These are phyloP conservation scores for Salix viminalis DNA, from an alignment of 345 rosid genomes.

Conservation along the genomic window DNA sequence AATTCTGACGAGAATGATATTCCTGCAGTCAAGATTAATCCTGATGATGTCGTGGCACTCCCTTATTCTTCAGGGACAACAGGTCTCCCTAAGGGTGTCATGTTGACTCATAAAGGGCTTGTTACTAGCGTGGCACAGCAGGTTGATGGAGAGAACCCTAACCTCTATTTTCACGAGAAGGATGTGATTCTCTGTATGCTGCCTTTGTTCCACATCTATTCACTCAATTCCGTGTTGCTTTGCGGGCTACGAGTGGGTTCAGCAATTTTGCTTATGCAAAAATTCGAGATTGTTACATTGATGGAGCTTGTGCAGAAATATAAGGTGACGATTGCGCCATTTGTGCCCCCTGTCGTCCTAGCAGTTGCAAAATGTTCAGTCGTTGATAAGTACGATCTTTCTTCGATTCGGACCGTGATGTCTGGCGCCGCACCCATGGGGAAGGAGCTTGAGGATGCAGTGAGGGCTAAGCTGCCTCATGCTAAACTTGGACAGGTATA, in stretches of 20 bases:
- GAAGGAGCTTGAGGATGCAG: constrained; percentile 80
- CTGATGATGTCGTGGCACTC: constrained; percentile 77
- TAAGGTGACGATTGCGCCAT: constrained; percentile 66
- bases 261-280: constrained; percentile 74
- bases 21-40: constrained; percentile 34
- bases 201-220: constrained; percentile 83
- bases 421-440: constrained; percentile 94
- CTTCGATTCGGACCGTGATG: constrained; percentile 59
- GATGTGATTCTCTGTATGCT: constrained; percentile 71
- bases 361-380: constrained; percentile 59
- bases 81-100: constrained; percentile 91
- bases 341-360: constrained; percentile 78
- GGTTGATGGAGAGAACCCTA: constrained; percentile 92
- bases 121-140: constrained; percentile 87
- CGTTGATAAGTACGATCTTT: constrained; percentile 57
- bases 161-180: constrained; percentile 56
- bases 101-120: constrained; percentile 74
- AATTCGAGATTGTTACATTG: constrained; percentile 54
- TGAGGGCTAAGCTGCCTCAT: constrained; percentile 60
- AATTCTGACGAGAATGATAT: constrained; percentile 38
- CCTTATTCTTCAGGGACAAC: constrained; percentile 97
- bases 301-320: constrained; percentile 57
- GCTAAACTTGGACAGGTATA: constrained; percentile 96
- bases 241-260: constrained; percentile 82
- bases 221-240: constrained; percentile 62